Conservation (phyloP, 2,329 filamentous ascomycete genomes). For the Teratosphaeria epicoccoides region DNA sequence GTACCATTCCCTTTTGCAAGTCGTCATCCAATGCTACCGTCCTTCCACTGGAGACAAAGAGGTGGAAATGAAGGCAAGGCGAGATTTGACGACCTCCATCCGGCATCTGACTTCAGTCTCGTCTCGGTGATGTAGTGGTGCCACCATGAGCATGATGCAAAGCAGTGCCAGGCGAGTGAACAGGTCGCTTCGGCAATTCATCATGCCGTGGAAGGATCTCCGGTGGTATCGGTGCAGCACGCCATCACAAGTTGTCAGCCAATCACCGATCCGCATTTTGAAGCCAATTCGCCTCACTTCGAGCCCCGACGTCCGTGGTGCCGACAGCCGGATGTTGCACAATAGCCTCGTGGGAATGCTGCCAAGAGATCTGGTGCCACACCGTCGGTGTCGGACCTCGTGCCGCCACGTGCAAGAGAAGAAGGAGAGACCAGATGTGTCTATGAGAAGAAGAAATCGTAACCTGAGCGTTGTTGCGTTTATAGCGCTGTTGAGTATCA, state of each 20-base stretch:
- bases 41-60: constrained; percentile 28
- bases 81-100: constrained; percentile 30
- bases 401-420: background rate
- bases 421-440: background rate
- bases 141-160: background rate
- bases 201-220: background rate
- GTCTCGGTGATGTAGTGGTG: background rate
- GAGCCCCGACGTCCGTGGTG: background rate
- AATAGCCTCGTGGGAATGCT: background rate
- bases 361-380: background rate
- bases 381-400: background rate
- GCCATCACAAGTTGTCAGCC: background rate
- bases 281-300: background rate
- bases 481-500: background rate
- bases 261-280: background rate
- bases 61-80: constrained; percentile 33
- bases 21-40: constrained; percentile 37
- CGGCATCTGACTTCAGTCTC: constrained; percentile 6
- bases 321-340: background rate
- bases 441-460: no score
- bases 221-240: background rate
- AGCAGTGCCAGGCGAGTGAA: background rate
- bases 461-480: background rate
- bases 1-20: constrained; percentile 33
- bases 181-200: background rate